Evolutionary conservation across 257 asterid genomes (phyloP), one percentile per base, ranked within the genome.

Genomic region (Fraxinus americana): DNA sequence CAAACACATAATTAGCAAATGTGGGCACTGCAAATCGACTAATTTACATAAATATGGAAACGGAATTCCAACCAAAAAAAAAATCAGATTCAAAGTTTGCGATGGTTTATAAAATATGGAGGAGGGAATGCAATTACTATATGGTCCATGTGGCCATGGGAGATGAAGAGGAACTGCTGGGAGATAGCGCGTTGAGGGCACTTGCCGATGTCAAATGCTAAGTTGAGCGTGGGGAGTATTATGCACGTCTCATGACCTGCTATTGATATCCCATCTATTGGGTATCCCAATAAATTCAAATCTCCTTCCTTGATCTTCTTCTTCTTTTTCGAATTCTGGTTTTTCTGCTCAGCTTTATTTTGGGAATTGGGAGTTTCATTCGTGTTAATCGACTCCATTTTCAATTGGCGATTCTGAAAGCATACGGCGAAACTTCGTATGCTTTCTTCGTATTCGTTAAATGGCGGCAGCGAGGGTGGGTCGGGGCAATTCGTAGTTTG

Each of bases 131-230:
- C 65, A 63, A 63, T 84, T 87, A 91, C 98, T 61, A 91, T 93
- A 83, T 95, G 98, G 87, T 95, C 98, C 99, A 95, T 95, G 87
- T 93, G 99, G 80, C 97, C 99, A 81, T 93, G 99, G 68, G 99
- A 95, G 86, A 95, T 95, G 91, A 93, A 90, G 90, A 95, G 89
- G 82, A 90, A 95, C 83, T 95, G 89, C 11, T 95, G 97, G 50
- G 98, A 88, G 81, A 95, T 84, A 80, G 97, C 99, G 61, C 96
- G 96, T 83, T 93, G 97, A 68, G 99, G 98, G 80, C 99, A 95
- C 91, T 91, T 95, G 75, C 99, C 98, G 5, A 95, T 91, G 68
- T 95, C 99, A 74, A 95, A 95, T 4, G 98, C 94, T 69, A 92
- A 78, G 78, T 84, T 95, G 83, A 95, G 97, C 19, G 90, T 41